phyloP scores from a whole-genome alignment of 495 filamentous ascomycete species.

The Neurospora sp. region DNA sequence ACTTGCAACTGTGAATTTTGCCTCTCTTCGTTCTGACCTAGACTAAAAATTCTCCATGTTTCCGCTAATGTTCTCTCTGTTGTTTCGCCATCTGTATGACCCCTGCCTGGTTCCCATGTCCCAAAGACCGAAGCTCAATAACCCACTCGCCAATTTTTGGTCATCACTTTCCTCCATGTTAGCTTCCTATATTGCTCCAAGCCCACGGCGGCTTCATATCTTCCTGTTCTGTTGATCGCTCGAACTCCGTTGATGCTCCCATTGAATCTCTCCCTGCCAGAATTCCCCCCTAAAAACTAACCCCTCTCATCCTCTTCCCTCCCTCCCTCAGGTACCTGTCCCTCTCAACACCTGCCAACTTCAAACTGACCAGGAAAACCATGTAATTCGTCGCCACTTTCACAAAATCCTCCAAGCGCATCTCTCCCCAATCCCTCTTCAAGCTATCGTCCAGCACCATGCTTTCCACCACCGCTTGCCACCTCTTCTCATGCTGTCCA shows the following conservation, averaged over 20 bases:
- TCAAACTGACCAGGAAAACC: background rate
- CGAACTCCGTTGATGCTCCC: background rate
- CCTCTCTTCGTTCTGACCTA: too few relatives aligned
- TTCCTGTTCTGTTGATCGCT: background rate
- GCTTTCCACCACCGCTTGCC: background rate
- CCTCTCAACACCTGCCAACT: background rate
- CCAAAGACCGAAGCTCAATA: background rate
- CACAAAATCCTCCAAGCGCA: background rate
- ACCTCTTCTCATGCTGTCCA: background rate
- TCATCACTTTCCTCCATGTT: background rate
- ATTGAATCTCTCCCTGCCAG: background rate
- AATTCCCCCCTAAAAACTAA: background rate
- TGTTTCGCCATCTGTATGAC: too few relatives aligned
- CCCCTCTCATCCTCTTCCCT: background rate
- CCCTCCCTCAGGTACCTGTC: background rate
- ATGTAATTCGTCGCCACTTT: background rate
- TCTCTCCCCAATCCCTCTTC: background rate
- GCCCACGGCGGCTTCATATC: too few relatives aligned
- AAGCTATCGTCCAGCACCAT: background rate
- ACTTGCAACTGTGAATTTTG: too few relatives aligned
- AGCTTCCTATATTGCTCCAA: background rate
- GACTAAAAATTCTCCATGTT: too few relatives aligned
- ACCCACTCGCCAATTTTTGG: background rate
- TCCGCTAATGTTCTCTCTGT: background rate
- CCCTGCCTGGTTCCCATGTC: background rate